Percentiles rank a stretch among this genome's conserved stretches.
Evolutionary conservation across 768 basidiomycete genomes (phyloP).

Genomic region (Agaricus subrufescens): DNA sequence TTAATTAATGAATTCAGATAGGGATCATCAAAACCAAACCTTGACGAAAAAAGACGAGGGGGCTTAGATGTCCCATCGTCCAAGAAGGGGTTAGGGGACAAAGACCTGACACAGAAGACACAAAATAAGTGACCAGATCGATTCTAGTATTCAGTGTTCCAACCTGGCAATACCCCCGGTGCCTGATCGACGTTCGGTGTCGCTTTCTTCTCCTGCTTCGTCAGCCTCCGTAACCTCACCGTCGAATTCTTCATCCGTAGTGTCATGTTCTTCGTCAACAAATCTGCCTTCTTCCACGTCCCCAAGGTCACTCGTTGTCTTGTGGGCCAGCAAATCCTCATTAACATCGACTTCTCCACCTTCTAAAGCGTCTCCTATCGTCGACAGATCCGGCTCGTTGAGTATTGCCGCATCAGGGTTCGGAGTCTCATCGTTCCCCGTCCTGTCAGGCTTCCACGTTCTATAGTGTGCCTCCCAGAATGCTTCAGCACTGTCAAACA

Average conservation of each 20-base stretch:
- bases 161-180: background rate
- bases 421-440: constrained; percentile 9
- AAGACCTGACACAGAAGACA: background rate
- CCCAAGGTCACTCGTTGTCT: constrained; percentile 6
- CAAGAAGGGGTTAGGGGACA: constrained; percentile 2
- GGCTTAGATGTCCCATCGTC: background rate
- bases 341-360: constrained; percentile 19
- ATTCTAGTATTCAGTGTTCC: background rate
- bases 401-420: constrained; percentile 17
- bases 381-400: constrained; percentile 27
- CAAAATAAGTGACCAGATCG: background rate
- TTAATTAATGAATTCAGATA: background rate
- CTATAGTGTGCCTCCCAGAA: constrained; percentile 69
- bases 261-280: constrained; percentile 19
- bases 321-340: background rate
- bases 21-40: background rate
- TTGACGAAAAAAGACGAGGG: background rate
- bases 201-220: constrained; percentile 3
- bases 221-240: constrained; percentile 12
- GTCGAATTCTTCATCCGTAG: constrained; percentile 19
- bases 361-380: constrained; percentile 26
- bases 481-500: constrained; percentile 86
- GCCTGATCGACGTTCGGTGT: background rate
- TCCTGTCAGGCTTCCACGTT: constrained; percentile 47
- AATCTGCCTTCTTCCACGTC: constrained; percentile 29